A percentile compares a stretch with the other conserved stretches of the same genome.
phyloP scores from a whole-genome alignment of 1,139 yeast species.

The Spencermartinsiella ligniputridi region DNA sequence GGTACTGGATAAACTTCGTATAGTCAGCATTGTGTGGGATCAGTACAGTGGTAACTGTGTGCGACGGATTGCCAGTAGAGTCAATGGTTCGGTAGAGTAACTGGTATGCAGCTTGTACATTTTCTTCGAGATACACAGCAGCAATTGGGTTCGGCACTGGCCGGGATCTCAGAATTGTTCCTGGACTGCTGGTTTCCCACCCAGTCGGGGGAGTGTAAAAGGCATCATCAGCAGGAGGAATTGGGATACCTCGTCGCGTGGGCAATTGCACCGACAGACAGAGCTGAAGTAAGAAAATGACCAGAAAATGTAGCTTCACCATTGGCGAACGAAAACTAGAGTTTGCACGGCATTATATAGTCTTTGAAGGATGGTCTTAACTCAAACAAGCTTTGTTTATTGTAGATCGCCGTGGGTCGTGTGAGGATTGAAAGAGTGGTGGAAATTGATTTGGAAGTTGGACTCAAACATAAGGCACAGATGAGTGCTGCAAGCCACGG shows the following conservation, averaged over 20 bases:
- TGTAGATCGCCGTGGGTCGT: too few species aligned
- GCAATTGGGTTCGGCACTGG: conserved; percentile 1
- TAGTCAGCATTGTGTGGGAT: conserved; percentile 21
- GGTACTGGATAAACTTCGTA: conserved; percentile 25
- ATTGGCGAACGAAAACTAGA: too few species aligned
- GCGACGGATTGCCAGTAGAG: conserved; percentile 18
- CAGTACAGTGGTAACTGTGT: conserved; percentile 28
- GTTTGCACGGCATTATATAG: too few species aligned
- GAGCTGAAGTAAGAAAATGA: neutral
- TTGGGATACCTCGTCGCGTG: neutral
- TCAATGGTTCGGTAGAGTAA: conserved; percentile 22
- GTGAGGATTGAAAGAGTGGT: too few species aligned
- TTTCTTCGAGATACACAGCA: conserved; percentile 2
- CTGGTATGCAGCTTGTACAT: conserved; percentile 19
- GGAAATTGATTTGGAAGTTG: too few species aligned
- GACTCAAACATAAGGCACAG: too few species aligned
- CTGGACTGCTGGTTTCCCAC: neutral
- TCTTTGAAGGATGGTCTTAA: too few species aligned
- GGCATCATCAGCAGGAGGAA: conserved; percentile 3
- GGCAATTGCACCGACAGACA: neutral
- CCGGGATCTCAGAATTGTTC: neutral
- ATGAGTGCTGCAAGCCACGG: too few species aligned
- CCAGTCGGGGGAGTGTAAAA: conserved; percentile 3
- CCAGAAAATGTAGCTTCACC: neutral
- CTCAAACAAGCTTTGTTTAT: too few species aligned